A percentile compares a stretch with the other conserved stretches of the same genome.
Conservation (phyloP, 345 rosid genomes). For the Anacardium occidentale region DNA sequence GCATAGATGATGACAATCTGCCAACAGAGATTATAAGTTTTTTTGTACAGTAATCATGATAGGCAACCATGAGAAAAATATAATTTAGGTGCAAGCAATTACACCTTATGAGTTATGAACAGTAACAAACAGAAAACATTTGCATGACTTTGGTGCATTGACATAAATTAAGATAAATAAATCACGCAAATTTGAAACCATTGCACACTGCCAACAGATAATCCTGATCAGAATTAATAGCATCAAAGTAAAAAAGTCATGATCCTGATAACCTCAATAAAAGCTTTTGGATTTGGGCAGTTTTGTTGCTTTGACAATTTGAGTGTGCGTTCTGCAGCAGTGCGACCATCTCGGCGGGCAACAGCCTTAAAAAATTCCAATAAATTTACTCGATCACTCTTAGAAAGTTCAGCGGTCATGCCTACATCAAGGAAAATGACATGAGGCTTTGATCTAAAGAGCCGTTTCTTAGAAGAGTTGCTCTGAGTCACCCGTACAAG, state of each 20-base stretch:
- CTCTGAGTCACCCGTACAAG: constrained; percentile 68
- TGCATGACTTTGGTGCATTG: neutral
- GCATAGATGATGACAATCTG: too few relatives aligned
- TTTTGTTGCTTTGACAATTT: constrained; percentile 79
- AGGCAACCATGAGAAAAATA: neutral
- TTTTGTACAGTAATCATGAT: neutral
- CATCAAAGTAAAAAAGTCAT: neutral
- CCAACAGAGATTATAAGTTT: neutral
- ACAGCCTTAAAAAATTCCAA: constrained; percentile 91
- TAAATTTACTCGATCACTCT: constrained; percentile 67
- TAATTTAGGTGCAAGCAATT: neutral
- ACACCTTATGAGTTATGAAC: neutral
- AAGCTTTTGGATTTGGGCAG: constrained; percentile 86
- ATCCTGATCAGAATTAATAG: neutral
- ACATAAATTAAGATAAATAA: neutral
- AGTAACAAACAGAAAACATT: neutral
- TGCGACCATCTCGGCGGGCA: constrained; percentile 85
- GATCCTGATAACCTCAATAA: constrained; percentile 51
- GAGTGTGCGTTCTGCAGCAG: constrained; percentile 81
- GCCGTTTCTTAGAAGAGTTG: constrained; percentile 56
- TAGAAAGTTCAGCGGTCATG: constrained; percentile 98
- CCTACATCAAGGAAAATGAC: constrained; percentile 96
- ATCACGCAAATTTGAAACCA: neutral
- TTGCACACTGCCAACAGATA: neutral
- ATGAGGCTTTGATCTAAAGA: constrained; percentile 88